Conservation (phyloP, 2,329 filamentous ascomycete genomes). For the Zymoseptoria crescenta region DNA sequence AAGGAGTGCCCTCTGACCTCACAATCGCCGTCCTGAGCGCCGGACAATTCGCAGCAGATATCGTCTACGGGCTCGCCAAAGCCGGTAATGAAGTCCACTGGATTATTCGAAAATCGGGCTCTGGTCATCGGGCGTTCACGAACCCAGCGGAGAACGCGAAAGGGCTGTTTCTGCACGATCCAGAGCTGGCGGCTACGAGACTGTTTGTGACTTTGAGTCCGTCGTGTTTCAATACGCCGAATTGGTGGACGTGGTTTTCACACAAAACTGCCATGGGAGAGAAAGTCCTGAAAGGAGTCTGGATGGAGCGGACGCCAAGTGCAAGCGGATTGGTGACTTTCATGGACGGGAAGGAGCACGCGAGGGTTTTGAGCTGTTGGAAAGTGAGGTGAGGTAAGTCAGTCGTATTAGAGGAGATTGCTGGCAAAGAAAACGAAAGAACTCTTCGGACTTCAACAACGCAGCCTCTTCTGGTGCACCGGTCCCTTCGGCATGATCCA, state of each 20-base stretch:
- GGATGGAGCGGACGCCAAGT: background rate
- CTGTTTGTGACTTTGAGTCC: background rate
- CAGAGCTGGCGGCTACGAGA: background rate
- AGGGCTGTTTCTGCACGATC: background rate
- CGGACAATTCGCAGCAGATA: conserved; percentile 33
- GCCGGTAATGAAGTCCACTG: conserved; percentile 29
- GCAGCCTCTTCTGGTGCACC: conserved; percentile 1
- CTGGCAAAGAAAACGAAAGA: background rate
- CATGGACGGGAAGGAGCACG: background rate
- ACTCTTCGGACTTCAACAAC: background rate
- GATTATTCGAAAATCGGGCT: conserved; percentile 28
- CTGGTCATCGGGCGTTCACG: conserved; percentile 16
- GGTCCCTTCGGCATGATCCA: conserved; percentile 7
- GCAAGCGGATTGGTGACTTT: background rate
- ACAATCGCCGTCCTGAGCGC: conserved; percentile 29
- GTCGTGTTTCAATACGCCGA: background rate
- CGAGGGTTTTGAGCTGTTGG: conserved; percentile 1
- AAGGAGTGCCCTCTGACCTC: conserved; percentile 12
- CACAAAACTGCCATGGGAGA: background rate
- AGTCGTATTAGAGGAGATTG: background rate
- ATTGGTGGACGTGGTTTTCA: background rate
- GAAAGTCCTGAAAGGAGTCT: background rate
- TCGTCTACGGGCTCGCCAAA: conserved; percentile 30
- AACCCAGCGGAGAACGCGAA: background rate
- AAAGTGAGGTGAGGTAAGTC: background rate